A percentile compares a stretch with the other conserved stretches of the same genome.
phyloP scores from a whole-genome alignment of 2,329 filamentous ascomycete genomes.

The Sporothrix sp. region DNA sequence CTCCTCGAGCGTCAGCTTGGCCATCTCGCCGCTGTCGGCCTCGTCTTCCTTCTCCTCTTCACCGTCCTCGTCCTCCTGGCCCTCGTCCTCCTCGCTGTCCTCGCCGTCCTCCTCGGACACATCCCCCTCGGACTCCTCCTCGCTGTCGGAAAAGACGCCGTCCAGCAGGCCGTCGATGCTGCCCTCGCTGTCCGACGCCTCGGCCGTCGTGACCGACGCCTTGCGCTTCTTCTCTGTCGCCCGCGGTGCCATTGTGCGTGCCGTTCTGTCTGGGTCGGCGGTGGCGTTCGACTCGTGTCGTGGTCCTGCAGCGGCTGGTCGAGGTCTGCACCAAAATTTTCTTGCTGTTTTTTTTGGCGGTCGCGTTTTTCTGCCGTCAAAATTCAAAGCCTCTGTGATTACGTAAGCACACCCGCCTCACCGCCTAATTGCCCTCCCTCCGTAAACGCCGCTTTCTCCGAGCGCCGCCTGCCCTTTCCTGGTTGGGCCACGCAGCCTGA shows the following conservation, averaged over 20 bases:
- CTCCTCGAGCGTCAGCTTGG: too few species aligned
- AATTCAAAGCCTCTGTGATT: background rate
- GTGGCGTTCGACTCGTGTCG: background rate
- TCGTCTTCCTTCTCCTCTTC: slow-evolving; percentile 20
- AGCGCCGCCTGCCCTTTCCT: background rate
- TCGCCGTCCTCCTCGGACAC: too few species aligned
- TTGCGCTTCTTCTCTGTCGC: slow-evolving; percentile 50
- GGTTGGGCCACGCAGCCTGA: too few species aligned
- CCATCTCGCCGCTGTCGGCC: too few species aligned
- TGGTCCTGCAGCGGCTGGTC: background rate
- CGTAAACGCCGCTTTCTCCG: background rate
- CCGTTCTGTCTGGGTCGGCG: background rate
- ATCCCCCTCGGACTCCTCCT: slow-evolving; percentile 45
- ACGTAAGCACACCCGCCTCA: background rate
- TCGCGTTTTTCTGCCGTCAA: slow-evolving; percentile 6
- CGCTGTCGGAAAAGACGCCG: slow-evolving; percentile 46
- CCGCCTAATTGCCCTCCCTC: too few species aligned
- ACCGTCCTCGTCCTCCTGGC: slow-evolving; percentile 30
- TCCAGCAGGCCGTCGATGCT: slow-evolving; percentile 40
- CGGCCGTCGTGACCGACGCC: slow-evolving; percentile 45
- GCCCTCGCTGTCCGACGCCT: slow-evolving; percentile 51
- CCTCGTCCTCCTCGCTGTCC: too few species aligned
- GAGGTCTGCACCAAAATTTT: slow-evolving; percentile 12
- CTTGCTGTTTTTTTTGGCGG: slow-evolving; percentile 18
- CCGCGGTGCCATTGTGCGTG: slow-evolving; percentile 30